Evolutionary conservation across 192 early-diverging fungal species (phyloP), one percentile per base, ranked within the genome.

Genomic region (Coemansia sp.): DNA sequence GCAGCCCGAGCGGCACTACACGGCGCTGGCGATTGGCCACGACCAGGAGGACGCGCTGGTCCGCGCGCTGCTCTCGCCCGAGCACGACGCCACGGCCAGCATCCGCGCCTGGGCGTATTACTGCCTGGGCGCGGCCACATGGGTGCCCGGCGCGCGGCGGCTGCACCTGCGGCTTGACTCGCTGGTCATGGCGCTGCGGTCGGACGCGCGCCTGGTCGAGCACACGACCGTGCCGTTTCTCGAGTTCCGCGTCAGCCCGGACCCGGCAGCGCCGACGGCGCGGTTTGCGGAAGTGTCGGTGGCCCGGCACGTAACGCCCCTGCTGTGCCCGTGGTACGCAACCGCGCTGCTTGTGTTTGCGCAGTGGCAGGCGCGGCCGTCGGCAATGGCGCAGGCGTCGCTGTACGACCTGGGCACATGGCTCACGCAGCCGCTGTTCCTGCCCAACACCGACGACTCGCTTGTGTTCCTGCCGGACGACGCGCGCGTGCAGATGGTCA

Each of bases 211-310:
- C 22, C 69, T 78, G 47, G 69, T 78, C 1, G 75, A 78, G 75
- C 75, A 78, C 68, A 78, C 75, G 9, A 78, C 75, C 1, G 59
- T 78, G 49, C 75, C 75, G 10, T 67, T 78, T 56, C 64, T 78
- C 28, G 75, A 78, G 75, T 78, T 78, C 69, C 68, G 75, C 43
- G 75, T 78, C 43, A 67, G 58, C 54, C 75, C 75, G 0, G 75
- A 78, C 44, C 75, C 75, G 7, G 48, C 57, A 9, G 46, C 75
- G 29, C 61, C 64, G 6, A 70, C 67, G 8, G 69, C 69, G 12
- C 69, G 75, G 14, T 71, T 67, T 23, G 75, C 75, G n/a, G 75
- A 78, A 49, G 75, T 78, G 19, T 60, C 75, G 19, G 18, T 66
- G n/a, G 75, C 75, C 18, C 68, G 75, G 1, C 69, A 78, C 55